Base-by-base conservation (phyloP, 2,329 filamentous ascomycete species). In the Penicillium sp. region DNA sequence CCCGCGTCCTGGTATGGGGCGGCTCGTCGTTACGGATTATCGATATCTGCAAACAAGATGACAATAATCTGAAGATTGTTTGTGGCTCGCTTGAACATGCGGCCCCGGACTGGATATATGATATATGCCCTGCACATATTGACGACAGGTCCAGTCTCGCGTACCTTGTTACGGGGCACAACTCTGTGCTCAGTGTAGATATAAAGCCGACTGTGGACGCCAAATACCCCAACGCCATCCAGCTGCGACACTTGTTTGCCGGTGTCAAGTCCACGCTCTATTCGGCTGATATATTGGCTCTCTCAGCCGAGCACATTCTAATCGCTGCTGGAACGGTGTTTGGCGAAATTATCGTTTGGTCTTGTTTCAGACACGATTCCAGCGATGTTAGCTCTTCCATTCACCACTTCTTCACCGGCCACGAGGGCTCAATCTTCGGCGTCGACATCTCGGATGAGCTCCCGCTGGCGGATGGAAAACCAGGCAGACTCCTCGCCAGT, bases 401-500 rank as follows among this genome's bases (percentile, higher is more conserved):
- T 14, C 81, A 84, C 63, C 79, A 81, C 61, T 77, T 80, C 45
- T 85, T 86, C 64, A 78, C 79, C 8, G 84, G 83, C 0, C 94
- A 99, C 66, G 91, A 97, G 66, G 94, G 94, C 0, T 97, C 93
- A 0, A 88, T 99, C 26, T 99, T 97, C 63, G 92, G 91, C 1
- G 89, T 99, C 2, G 81, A 85, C 30, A 88, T 97, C 35, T 96
- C 91, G 0, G 75, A 81, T 1, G 67, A 75, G 62, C 71, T 58
- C 12, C 11, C 18, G 9, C 20, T 87, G 20, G 59, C 61, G 6
- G 62, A 73, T 21, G 76, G 74, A 0, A 68, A 66, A 6, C 68
- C 68, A 20, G 75, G 77, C 24, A 80, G 89, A 52, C 71, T 96
- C n/a, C 78, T 99, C 33, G 89, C 88, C 14, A 97, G 90, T 65